Percentiles rank a stretch among this genome's conserved stretches.
phyloP scores from a whole-genome alignment of 164 flowering plant genomes.

The Santalum album region DNA sequence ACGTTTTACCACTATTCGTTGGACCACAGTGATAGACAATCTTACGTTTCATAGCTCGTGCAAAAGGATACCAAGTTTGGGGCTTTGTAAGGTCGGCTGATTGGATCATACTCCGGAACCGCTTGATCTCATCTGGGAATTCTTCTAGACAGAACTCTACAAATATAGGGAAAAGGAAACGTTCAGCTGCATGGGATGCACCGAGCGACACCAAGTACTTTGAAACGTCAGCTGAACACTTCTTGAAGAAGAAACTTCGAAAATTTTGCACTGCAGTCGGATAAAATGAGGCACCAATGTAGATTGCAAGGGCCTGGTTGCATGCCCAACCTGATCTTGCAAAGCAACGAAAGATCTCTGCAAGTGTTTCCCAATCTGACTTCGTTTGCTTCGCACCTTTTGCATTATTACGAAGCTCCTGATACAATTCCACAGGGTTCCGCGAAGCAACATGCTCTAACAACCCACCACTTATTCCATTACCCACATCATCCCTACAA shows the following conservation, averaged over 20 bases:
- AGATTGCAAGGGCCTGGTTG: conserved; percentile 75
- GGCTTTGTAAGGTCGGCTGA: conserved; percentile 88
- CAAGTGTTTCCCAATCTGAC: conserved; percentile 36
- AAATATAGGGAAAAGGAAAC: conserved; percentile 70
- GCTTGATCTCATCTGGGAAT: conserved; percentile 75
- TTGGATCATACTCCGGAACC: conserved; percentile 42
- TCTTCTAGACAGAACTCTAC: conserved; percentile 78
- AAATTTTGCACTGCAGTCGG: conserved; percentile 64
- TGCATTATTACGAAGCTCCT: conserved; percentile 29
- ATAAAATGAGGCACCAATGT: conserved; percentile 66
- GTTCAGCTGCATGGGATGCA: conserved; percentile 43
- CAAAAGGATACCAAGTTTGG: conserved; percentile 92
- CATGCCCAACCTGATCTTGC: conserved; percentile 68
- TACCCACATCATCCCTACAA: conserved; percentile 4
- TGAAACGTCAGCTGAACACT: conserved; percentile 35
- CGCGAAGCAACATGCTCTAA: conserved; percentile 19
- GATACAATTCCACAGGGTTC: conserved; percentile 57
- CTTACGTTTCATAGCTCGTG: conserved; percentile 85
- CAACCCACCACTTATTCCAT: conserved; percentile 5
- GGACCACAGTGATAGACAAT: conserved; percentile 92
- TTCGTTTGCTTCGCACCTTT: conserved; percentile 18
- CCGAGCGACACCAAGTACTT: conserved; percentile 48
- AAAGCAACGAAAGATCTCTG: conserved; percentile 41
- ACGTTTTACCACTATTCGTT: conserved; percentile 90
- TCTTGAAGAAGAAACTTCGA: conserved; percentile 42